Evolutionary conservation across 768 basidiomycete species (phyloP), one percentile per base, ranked within the genome.

Genomic region (Calocybe gangraenosa): DNA sequence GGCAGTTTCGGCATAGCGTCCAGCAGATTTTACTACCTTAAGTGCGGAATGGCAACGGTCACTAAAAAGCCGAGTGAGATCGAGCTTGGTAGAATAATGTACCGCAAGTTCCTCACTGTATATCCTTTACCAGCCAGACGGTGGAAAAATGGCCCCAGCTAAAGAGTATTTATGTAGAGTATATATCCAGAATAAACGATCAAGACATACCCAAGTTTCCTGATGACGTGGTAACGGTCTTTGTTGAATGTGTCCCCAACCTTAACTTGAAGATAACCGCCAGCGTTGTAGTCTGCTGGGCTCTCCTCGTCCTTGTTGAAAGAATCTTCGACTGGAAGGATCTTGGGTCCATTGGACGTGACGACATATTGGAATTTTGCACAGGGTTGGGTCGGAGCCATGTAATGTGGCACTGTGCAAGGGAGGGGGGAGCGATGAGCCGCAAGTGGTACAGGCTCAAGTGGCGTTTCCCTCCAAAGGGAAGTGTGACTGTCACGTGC

Each of bases 121-220:
- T 65, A 61, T 92, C 90, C 58, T 84, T 83, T 15, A 88, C 87
- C 25, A 92, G 82, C 92, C 92, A 93, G 19, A 93, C 92, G 13
- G 92, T 94, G 1, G 89, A 92, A 63, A 95, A 95, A 68, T 94
- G 92, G 31, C 92, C 92, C 92, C 92, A 95, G 46, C 87, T 90
- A 32, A 41, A 18, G 33, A 21, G 32, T 49, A 20, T 44, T 43
- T 37, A 54, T 45, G 43, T 46, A 45, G 63, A 48, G 32, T 48
- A 49, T 61, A 58, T 57, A 49, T 51, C 59, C 59, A 52, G 60
- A 54, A 28, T 28, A 28, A 28, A 28, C 22, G n/a, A 23, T 35
- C 43, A 7, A 34, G 7, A 62, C 69, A 42, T 54, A 89, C 80
- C 95, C 95, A 22, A 99, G 75, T 65, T 99, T 99, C 51, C 95